These are phyloP conservation scores for Diaporthe longicolla DNA, from an alignment of 2,329 filamentous ascomycete genomes.

Conservation along the genomic window DNA sequence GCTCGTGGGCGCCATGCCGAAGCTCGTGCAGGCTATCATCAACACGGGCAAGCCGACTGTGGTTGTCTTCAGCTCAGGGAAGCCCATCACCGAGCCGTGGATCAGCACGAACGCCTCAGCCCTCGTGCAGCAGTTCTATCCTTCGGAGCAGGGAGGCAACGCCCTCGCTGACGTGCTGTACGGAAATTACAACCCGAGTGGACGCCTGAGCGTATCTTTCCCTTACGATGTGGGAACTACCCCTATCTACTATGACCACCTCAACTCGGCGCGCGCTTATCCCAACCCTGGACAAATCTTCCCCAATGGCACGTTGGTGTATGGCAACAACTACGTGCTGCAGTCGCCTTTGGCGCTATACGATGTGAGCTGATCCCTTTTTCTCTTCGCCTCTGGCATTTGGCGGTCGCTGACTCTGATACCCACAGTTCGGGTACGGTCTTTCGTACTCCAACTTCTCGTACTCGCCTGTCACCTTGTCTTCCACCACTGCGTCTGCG, in stretches of 20 bases:
- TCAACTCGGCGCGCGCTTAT: conserved; percentile 73
- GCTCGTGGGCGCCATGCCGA: conserved; percentile 78
- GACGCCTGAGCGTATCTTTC: conserved; percentile 76
- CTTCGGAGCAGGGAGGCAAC: conserved; percentile 76
- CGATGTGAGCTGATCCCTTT: conserved; percentile 46
- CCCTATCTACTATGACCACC: conserved; percentile 80
- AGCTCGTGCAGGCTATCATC: conserved; percentile 76
- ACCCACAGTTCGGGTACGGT: conserved; percentile 73
- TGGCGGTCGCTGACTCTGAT: background rate
- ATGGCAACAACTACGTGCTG: conserved; percentile 77
- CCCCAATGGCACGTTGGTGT: conserved; percentile 72
- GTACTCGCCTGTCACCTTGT: conserved; percentile 68
- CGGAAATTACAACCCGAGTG: conserved; percentile 75
- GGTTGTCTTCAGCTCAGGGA: conserved; percentile 78
- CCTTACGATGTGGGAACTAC: conserved; percentile 76
- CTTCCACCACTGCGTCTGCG: conserved; percentile 60
- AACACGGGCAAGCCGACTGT: conserved; percentile 77
- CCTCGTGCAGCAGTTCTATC: conserved; percentile 82
- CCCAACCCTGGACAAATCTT: conserved; percentile 67
- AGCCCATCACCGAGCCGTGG: conserved; percentile 81
- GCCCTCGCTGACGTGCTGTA: conserved; percentile 77
- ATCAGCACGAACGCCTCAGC: conserved; percentile 75
- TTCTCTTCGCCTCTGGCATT: background rate
- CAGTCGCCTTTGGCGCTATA: conserved; percentile 72
- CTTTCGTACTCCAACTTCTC: conserved; percentile 75